These are phyloP conservation scores for Tricholoma bakamatsutake DNA, from an alignment of 768 basidiomycete species.

Conservation along the genomic window DNA sequence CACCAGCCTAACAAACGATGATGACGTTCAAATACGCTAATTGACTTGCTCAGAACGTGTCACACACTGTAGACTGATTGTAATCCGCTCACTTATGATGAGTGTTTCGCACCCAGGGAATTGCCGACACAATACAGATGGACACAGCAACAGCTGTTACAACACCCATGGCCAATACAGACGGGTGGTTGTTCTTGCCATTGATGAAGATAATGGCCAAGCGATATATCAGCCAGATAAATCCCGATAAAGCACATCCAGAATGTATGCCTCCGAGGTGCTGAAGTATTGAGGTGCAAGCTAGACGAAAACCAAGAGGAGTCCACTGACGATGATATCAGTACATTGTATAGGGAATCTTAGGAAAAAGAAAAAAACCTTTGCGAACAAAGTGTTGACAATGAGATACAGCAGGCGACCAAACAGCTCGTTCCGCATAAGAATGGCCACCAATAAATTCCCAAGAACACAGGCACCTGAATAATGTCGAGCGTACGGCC, in stretches of 20 bases:
- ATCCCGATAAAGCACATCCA: constrained; percentile 66
- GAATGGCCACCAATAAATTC: constrained; percentile 64
- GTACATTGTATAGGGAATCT: background rate
- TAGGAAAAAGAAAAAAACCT: constrained; percentile 30
- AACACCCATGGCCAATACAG: constrained; percentile 55
- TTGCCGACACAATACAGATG: constrained; percentile 58
- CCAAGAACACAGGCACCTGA: constrained; percentile 65
- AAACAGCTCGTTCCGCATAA: constrained; percentile 76
- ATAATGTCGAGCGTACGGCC: constrained; percentile 55
- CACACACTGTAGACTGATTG: background rate
- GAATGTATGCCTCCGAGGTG: constrained; percentile 80
- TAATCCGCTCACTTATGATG: constrained; percentile 64
- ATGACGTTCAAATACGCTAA: constrained; percentile 72
- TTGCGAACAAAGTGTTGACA: constrained; percentile 66
- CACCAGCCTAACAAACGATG: constrained; percentile 82
- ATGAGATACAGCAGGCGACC: constrained; percentile 61
- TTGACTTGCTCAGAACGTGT: constrained; percentile 1
- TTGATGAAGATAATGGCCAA: constrained; percentile 50
- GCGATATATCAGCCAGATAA: constrained; percentile 63
- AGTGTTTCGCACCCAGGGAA: constrained; percentile 77
- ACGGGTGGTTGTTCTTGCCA: constrained; percentile 43
- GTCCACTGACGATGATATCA: constrained; percentile 47
- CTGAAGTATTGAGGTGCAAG: constrained; percentile 66
- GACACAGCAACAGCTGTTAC: constrained; percentile 54
- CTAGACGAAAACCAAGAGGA: constrained; percentile 65